Evolutionary conservation across 768 basidiomycete genomes (phyloP).

Genomic region (Hericium alpestre): DNA sequence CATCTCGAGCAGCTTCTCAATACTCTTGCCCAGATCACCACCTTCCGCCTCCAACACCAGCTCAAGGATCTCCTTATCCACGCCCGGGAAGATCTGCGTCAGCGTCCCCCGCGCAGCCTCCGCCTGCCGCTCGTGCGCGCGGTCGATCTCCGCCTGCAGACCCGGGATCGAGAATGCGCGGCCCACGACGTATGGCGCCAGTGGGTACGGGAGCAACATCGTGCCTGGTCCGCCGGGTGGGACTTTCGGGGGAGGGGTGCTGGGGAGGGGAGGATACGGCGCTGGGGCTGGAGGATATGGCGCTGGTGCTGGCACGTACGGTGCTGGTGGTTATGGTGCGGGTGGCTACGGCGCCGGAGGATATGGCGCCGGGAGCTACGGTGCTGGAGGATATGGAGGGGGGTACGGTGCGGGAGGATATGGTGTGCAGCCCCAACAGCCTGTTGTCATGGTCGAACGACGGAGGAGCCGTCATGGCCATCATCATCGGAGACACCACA

Average conservation of each 20-base stretch:
- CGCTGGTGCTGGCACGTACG: not conserved
- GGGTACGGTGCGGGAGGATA: not conserved
- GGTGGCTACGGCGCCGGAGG: not conserved
- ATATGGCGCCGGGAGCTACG: not conserved
- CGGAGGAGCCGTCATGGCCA: not conserved
- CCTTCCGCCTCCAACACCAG: constrained; percentile 85
- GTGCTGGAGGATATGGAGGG: not conserved
- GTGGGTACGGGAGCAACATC: not conserved
- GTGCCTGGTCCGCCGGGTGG: not conserved
- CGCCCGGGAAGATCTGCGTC: constrained; percentile 76
- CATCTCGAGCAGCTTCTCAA: constrained; percentile 79
- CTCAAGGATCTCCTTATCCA: constrained; percentile 77
- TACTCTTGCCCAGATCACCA: constrained; percentile 82
- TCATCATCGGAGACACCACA: constrained; percentile 10
- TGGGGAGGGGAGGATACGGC: not conserved
- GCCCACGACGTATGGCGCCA: not conserved
- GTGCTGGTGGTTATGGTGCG: not conserved
- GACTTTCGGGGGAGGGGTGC: not conserved
- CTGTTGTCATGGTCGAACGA: not conserved
- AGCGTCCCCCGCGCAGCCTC: constrained; percentile 68
- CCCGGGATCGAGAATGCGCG: constrained; percentile 30
- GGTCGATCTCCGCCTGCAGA: constrained; percentile 69
- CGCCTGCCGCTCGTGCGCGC: constrained; percentile 62
- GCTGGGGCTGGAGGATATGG: not conserved
- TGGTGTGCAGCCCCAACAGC: not conserved